These are phyloP conservation scores for Harringtonia lauricola DNA, from an alignment of 2,329 filamentous ascomycete species.

Conservation along the genomic window DNA sequence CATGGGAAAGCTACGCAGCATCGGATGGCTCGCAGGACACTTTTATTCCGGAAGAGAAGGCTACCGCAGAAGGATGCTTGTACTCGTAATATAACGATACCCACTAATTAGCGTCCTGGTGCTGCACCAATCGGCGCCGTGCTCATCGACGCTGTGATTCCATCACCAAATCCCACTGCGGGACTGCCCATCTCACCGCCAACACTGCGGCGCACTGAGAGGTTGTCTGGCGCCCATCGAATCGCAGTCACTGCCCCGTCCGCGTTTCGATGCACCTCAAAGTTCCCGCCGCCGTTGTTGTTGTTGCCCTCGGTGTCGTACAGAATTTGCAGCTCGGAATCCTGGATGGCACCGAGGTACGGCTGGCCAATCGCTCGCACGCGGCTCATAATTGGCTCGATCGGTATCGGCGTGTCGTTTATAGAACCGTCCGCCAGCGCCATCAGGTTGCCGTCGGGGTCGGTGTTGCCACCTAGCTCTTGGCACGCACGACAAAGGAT, in stretches of 20 bases:
- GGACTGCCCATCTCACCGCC: conserved; percentile 41
- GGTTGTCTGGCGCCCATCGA: conserved; percentile 40
- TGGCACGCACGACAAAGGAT: conserved; percentile 73
- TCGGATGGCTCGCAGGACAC: too few relatives aligned
- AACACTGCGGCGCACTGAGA: conserved; percentile 20
- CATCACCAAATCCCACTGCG: conserved; percentile 25
- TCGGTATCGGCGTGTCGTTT: conserved; percentile 55
- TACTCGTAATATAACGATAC: too few relatives aligned
- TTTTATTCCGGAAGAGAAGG: too few relatives aligned
- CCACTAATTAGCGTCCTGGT: neutral
- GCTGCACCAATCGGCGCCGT: conserved; percentile 1
- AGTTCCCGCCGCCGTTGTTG: conserved; percentile 83
- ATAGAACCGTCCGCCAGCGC: conserved; percentile 20
- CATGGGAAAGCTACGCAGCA: too few relatives aligned
- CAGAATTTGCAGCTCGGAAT: conserved; percentile 66
- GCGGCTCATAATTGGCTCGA: conserved; percentile 55
- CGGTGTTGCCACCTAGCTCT: conserved; percentile 26
- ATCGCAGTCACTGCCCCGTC: conserved; percentile 28
- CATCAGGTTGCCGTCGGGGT: conserved; percentile 25
- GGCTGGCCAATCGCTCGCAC: conserved; percentile 37
- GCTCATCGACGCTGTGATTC: neutral
- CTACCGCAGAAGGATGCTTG: too few relatives aligned
- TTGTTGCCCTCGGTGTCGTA: conserved; percentile 84
- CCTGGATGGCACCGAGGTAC: conserved; percentile 28
- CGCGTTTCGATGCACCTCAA: conserved; percentile 52